Evolutionary conservation across 164 flowering plant genomes (phyloP).

Genomic region (Macadamia tetraphylla): DNA sequence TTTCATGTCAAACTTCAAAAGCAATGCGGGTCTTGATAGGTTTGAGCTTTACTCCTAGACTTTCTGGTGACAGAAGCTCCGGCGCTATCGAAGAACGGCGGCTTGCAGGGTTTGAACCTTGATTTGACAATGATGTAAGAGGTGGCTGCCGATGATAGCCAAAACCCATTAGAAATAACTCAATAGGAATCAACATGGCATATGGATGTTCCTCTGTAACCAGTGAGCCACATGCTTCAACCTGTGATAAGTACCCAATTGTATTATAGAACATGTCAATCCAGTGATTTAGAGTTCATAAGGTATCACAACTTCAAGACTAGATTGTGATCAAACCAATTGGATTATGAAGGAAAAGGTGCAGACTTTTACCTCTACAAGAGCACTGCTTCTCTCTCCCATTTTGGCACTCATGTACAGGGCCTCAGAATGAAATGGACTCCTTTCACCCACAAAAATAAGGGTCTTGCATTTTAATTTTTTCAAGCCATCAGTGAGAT

Average conservation of each 20-base stretch:
- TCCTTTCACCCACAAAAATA: constrained; percentile 77
- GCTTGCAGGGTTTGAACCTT: constrained; percentile 37
- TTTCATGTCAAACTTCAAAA: constrained; percentile 5
- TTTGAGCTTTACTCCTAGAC: constrained; percentile 79
- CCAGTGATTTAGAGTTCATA: no score
- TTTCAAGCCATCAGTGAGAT: constrained; percentile 57
- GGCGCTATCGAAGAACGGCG: constrained; percentile 63
- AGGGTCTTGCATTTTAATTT: constrained; percentile 60
- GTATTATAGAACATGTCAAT: no score
- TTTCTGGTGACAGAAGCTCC: constrained; percentile 82
- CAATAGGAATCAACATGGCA: constrained; percentile 78
- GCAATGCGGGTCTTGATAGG: constrained; percentile 59
- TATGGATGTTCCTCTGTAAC: constrained; percentile 93
- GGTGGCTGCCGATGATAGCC: constrained; percentile 48
- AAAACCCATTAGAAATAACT: constrained; percentile 72
- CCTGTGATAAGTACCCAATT: constrained; percentile 31
- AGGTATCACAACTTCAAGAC: no score
- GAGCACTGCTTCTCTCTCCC: constrained; percentile 50
- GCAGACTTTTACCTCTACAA: constrained; percentile 61
- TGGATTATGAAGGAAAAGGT: no score
- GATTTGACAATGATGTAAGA: constrained; percentile 19
- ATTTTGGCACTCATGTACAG: constrained; percentile 64
- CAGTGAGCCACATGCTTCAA: constrained; percentile 77
- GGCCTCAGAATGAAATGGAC: constrained; percentile 71
- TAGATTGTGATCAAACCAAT: no score